Base-by-base conservation (phyloP, 1,284 basidiomycete species). In the Megacollybia platyphylla region DNA sequence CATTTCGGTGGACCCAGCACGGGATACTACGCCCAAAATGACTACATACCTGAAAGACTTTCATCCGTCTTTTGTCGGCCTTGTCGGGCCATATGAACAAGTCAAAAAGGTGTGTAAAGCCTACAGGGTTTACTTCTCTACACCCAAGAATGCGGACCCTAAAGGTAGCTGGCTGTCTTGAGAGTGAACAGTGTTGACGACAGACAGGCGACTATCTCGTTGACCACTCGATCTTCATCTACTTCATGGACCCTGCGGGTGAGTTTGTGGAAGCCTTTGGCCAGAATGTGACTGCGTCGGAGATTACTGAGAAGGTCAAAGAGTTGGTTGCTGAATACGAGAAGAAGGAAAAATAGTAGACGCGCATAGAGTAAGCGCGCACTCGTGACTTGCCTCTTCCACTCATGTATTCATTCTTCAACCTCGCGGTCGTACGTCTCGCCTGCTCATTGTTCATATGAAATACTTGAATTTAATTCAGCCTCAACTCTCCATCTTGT, bases 121-220 rank as follows among this genome's bases (percentile, higher is more conserved):
- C 30, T 99, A 94, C 63, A 82, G 96, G 27, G 94, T 98, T 30
- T 99, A 99, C 66, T 99, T 99, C 68, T 93, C 89, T 13, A 97
- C 94, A 4, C 96, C 94, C 2, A 91, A 91, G 2, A 70, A 87
- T 54, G 89, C 93, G 5, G 79, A 87, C 54, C 79, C 93, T 0
- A 76, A 69, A 13, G 80, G 79, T 24, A 5, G 5, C 3, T 5
- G 20, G 20, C 20, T 5, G 4, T 24, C 20, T 24, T 24, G 20
- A 24, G 4, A 24, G 20, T 15, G 15, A 15, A 15, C 15, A 15
- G 5, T 24, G 5, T 24, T 24, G 20, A 24, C 20, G 5, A 24
- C 5, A 24, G 4, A 5, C 20, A 24, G 20, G 31, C 41, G 94
- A 99, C 67, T 99, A 98, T 60, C 76, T 99, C 41, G 94, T 98